A percentile compares a stretch with the other conserved stretches of the same genome.
phyloP scores from a whole-genome alignment of 495 filamentous ascomycete genomes.

The Penicillium flavigenum region DNA sequence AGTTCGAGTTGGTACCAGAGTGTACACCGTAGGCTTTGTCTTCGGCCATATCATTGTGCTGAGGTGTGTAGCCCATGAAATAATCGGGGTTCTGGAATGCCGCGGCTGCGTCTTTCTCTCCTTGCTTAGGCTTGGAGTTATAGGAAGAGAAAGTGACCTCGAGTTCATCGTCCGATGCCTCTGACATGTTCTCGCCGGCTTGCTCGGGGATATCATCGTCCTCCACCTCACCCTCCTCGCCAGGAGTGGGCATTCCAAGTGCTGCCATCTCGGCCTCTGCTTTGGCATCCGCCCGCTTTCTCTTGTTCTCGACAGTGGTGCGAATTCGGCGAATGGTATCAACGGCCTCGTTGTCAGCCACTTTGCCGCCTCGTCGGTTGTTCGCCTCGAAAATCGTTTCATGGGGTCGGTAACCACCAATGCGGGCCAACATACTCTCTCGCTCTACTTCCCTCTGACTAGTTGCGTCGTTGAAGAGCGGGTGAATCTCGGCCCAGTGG shows the following conservation, averaged over 20 bases:
- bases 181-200: slow-evolving; percentile 58
- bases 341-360: slow-evolving; percentile 59
- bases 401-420: slow-evolving; percentile 80
- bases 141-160: slow-evolving; percentile 77
- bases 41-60: slow-evolving; percentile 72
- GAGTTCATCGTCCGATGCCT: slow-evolving; percentile 71
- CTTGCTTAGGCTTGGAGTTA: slow-evolving; percentile 28
- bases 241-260: slow-evolving; percentile 25
- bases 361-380: slow-evolving; percentile 60
- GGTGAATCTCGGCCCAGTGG: slow-evolving; percentile 67
- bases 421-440: slow-evolving; percentile 77
- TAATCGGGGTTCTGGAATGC: slow-evolving; percentile 79
- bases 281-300: slow-evolving; percentile 35
- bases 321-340: slow-evolving; percentile 74
- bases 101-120: slow-evolving; percentile 33
- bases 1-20: slow-evolving; percentile 70
- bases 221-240: slow-evolving; percentile 38
- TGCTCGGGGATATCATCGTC: slow-evolving; percentile 39
- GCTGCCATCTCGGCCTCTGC: slow-evolving; percentile 29
- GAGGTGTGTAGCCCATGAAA: slow-evolving; percentile 94
- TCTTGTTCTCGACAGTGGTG: slow-evolving; percentile 52
- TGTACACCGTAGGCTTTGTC: slow-evolving; percentile 90
- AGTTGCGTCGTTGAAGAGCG: slow-evolving; percentile 69
- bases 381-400: slow-evolving; percentile 96
- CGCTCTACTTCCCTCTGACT: slow-evolving; percentile 66